These are phyloP conservation scores for Seiridium unicorne DNA, from an alignment of 2,329 filamentous ascomycete species.

Conservation along the genomic window DNA sequence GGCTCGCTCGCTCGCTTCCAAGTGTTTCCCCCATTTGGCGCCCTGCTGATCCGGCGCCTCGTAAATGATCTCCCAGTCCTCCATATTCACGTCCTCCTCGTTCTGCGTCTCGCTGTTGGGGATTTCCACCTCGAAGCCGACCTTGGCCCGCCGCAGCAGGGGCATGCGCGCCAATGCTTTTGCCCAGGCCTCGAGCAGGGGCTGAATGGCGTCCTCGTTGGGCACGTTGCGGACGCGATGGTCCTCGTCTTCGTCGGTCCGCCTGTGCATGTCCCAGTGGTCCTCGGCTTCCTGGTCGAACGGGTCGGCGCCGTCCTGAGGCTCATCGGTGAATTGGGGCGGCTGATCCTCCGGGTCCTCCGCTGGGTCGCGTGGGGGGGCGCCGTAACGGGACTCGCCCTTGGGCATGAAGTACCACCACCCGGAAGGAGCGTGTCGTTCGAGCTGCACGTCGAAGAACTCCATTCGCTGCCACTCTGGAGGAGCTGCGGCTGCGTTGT, in stretches of 20 bases:
- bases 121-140: neutral
- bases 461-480: conserved; percentile 1
- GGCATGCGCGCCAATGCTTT: conserved; percentile 5
- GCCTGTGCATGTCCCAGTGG: neutral
- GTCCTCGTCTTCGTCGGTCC: neutral
- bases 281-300: neutral
- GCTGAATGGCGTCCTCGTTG: conserved; percentile 3
- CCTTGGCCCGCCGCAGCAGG: neutral
- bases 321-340: neutral
- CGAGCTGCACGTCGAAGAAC: neutral
- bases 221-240: neutral
- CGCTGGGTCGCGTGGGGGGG: conserved; percentile 1
- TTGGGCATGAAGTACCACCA: conserved; percentile 4
- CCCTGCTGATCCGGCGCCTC: neutral
- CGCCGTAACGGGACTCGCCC: neutral
- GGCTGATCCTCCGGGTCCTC: conserved; percentile 3
- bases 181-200: conserved; percentile 4
- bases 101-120: neutral
- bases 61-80: conserved; percentile 6
- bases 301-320: neutral
- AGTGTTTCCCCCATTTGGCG: neutral
- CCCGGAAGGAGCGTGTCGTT: neutral
- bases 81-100: neutral
- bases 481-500: neutral
- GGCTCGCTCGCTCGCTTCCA: neutral